These are phyloP conservation scores for Giardia muris DNA, from an alignment of 208 protist species.

Conservation along the genomic window DNA sequence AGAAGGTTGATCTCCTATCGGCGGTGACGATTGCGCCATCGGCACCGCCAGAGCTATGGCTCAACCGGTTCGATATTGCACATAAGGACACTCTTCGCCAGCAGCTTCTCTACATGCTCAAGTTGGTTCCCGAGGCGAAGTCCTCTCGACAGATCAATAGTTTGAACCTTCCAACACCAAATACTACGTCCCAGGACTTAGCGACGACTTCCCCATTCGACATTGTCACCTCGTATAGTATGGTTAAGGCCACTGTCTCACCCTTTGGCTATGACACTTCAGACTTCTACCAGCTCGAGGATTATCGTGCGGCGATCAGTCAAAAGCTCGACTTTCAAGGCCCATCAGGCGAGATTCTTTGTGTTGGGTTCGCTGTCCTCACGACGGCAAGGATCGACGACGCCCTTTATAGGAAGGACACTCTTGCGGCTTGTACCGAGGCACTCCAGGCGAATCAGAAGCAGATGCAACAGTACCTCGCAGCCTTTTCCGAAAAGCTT, in stretches of 20 bases:
- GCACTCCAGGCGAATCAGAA: not conserved
- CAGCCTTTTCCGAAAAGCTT: not conserved
- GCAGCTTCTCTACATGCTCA: not conserved
- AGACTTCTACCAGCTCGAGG: not conserved
- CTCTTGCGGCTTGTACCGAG: not conserved
- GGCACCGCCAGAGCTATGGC: not conserved
- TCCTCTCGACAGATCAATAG: not conserved
- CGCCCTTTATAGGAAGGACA: not conserved
- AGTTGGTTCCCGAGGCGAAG: not conserved
- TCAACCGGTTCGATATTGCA: constrained; percentile 4
- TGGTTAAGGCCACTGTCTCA: not conserved
- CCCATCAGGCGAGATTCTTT: not conserved
- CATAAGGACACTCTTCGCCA: not conserved
- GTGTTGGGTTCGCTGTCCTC: not conserved
- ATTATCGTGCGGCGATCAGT: not conserved
- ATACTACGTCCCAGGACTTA: not conserved
- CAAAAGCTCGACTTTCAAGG: not conserved
- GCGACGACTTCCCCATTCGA: not conserved
- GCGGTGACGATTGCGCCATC: not conserved
- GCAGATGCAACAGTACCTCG: not conserved
- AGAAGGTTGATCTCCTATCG: not conserved
- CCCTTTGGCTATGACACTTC: not conserved
- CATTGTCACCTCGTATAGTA: not conserved
- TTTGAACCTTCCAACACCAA: not conserved
- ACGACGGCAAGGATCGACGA: not conserved